These are phyloP conservation scores for Tephrocybe rancida DNA, from an alignment of 768 basidiomycete genomes.

Conservation along the genomic window DNA sequence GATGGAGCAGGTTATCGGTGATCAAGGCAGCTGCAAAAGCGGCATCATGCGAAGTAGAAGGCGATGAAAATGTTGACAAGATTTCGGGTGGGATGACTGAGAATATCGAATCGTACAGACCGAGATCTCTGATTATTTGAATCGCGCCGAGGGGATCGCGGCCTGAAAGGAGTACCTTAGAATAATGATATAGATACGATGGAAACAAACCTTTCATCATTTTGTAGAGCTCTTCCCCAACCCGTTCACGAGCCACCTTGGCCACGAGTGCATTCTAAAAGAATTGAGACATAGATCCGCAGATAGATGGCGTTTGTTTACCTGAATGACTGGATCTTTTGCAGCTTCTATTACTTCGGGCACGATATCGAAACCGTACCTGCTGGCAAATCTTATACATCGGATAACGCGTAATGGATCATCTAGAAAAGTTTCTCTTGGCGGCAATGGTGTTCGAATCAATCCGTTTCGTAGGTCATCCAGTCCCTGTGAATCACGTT, in stretches of 20 bases:
- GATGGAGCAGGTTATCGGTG: constrained; percentile 50
- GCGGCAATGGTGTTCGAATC: constrained; percentile 88
- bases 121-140: constrained; percentile 71
- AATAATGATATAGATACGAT: neutral
- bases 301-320: constrained; percentile 22
- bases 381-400: constrained; percentile 88
- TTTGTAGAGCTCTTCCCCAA: constrained; percentile 91
- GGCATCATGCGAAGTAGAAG: constrained; percentile 35
- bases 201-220: constrained; percentile 79
- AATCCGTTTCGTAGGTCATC: constrained; percentile 78
- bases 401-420: constrained; percentile 94
- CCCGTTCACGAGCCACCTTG: constrained; percentile 90
- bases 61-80: constrained; percentile 44
- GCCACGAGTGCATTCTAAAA: constrained; percentile 62
- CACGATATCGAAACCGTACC: constrained; percentile 83
- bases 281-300: neutral
- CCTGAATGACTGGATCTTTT: constrained; percentile 65
- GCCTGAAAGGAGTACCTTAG: constrained; percentile 42
- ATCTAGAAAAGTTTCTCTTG: constrained; percentile 87
- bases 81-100: constrained; percentile 50
- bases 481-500: constrained; percentile 58
- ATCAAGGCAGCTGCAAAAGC: constrained; percentile 62
- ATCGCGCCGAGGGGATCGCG: constrained; percentile 75
- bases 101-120: constrained; percentile 71
- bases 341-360: constrained; percentile 66